Base-by-base conservation (phyloP, 2,329 filamentous ascomycete species). In the Phaeosphaeria sp. region DNA sequence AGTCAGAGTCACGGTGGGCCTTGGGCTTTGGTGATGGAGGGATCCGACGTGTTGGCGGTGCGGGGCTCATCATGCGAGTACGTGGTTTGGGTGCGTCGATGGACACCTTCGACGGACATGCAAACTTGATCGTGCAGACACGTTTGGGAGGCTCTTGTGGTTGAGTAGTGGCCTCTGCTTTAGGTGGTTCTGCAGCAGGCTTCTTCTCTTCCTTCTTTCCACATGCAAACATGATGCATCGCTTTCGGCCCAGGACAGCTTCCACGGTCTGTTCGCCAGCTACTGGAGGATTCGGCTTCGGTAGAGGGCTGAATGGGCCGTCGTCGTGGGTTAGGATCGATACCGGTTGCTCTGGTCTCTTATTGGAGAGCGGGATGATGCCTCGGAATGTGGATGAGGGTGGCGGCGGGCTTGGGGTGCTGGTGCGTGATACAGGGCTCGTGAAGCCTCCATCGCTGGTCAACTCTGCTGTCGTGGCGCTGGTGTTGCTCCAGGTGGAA, bases 381-480 rank as follows among this genome's bases (percentile, higher is more conserved):
- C 59, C 73, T 51, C 72, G 75, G 51, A 78, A 74, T 11, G 81
- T 79, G 51, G 86, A 81, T 18, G 88, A 83, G 4, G 88, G 87
- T 2, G 89, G 82, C n/a, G 92, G 92, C 18, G 95, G 94, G 72
- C 94, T 98, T 0, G 93, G 92, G 0, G 92, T 94, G 75, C 87
- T 92, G 36, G 92, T 91, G 55, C 92, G 85, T n/a, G 92, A 78
- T 27, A 78, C 90, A 43, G 94, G 93, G 70, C 92, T 97, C 18
- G 93, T 96, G 57, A 96, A 81, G 57, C 92, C 93, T 56, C 91
- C 95, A 71, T 97, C 95, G 77, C 93, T 97, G n/a, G 93, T 97
- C 56, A 98, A 83, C 64, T 97, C 94, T 39, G 91, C 91, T 2
- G 92, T 96, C 1, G 93, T 97, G 58, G 90, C 80, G 79, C 93